These are phyloP conservation scores for Scedosporium boydii DNA, from an alignment of 2,329 filamentous ascomycete species.

Conservation along the genomic window DNA sequence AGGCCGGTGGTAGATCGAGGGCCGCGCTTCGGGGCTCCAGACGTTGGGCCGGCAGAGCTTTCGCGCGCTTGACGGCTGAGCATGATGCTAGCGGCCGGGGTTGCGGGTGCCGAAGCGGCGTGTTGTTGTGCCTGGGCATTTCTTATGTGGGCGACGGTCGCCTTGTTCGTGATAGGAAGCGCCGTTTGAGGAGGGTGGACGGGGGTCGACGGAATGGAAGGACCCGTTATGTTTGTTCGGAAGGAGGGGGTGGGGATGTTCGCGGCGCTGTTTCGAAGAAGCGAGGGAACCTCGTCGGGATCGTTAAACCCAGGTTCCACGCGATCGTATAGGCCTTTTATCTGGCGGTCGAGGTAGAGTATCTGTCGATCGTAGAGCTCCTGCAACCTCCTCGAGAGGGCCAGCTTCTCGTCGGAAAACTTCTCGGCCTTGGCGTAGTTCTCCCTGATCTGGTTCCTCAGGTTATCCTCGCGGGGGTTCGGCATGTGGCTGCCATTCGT, in stretches of 20 bases:
- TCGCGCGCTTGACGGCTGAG: constrained; percentile 47
- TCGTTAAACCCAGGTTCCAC: constrained; percentile 52
- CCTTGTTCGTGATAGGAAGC: constrained; percentile 31
- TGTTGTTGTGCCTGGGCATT: constrained; percentile 39
- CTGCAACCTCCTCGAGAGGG: constrained; percentile 55
- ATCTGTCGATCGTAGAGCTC: constrained; percentile 52
- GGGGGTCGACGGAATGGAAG: constrained; percentile 6
- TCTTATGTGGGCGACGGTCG: constrained; percentile 36
- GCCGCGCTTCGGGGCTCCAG: constrained; percentile 38
- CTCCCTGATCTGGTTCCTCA: constrained; percentile 56
- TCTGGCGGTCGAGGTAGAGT: constrained; percentile 51
- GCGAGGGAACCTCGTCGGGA: constrained; percentile 53
- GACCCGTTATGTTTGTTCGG: constrained; percentile 21
- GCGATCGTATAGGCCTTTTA: constrained; percentile 52
- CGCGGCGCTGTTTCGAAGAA: constrained; percentile 48
- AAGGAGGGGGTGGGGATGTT: constrained; percentile 30
- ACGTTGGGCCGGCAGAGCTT: constrained; percentile 46
- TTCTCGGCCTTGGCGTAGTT: constrained; percentile 60
- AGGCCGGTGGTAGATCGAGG: constrained; percentile 38
- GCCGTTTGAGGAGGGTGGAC: constrained; percentile 21
- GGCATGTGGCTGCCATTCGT: constrained; percentile 61
- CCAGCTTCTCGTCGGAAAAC: constrained; percentile 66
- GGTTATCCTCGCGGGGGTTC: constrained; percentile 66
- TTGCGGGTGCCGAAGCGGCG: constrained; percentile 48
- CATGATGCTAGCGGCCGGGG: constrained; percentile 51